Conservation (phyloP, 2,329 filamentous ascomycete genomes). For the Clathrospora elynae region DNA sequence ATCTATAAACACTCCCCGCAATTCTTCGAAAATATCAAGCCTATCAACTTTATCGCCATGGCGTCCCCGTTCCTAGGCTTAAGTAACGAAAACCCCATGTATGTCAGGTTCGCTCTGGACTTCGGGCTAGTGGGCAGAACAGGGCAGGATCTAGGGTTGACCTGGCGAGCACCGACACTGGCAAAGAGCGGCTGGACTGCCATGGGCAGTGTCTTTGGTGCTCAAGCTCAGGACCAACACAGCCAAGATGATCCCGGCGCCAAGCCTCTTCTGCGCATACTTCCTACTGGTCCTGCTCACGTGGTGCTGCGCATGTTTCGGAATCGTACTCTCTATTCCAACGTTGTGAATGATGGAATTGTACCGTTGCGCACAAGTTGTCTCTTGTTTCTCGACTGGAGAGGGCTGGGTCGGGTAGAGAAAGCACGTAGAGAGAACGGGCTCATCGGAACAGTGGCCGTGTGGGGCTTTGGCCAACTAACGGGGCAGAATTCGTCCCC, state of each 20-base stretch:
- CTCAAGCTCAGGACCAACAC: slow-evolving; percentile 60
- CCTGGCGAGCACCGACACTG: slow-evolving; percentile 88
- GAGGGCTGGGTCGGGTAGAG: slow-evolving; percentile 87
- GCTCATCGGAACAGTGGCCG: slow-evolving; percentile 87
- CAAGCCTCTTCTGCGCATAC: slow-evolving; percentile 84
- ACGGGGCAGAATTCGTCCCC: slow-evolving; percentile 69
- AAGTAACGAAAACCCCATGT: slow-evolving; percentile 96
- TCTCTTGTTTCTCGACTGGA: slow-evolving; percentile 95
- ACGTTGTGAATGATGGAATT: slow-evolving; percentile 97
- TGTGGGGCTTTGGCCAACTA: slow-evolving; percentile 93
- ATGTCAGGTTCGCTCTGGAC: slow-evolving; percentile 95
- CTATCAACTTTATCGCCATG: slow-evolving; percentile 87
- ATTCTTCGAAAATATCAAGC: slow-evolving; percentile 85
- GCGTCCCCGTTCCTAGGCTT: slow-evolving; percentile 87
- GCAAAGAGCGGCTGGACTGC: slow-evolving; percentile 87
- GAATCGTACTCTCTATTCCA: slow-evolving; percentile 91
- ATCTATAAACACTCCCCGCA: slow-evolving; percentile 93
- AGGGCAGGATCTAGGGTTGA: slow-evolving; percentile 90
- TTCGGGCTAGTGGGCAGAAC: slow-evolving; percentile 96
- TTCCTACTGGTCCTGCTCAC: slow-evolving; percentile 91
- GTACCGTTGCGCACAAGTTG: slow-evolving; percentile 94
- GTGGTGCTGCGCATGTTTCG: slow-evolving; percentile 84
- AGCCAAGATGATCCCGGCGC: slow-evolving; percentile 73
- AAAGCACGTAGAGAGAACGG: slow-evolving; percentile 93
- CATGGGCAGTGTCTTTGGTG: slow-evolving; percentile 79